Evolutionary conservation across 805 yeast species (phyloP).

Genomic region (Wickerhamiella dianesei): DNA sequence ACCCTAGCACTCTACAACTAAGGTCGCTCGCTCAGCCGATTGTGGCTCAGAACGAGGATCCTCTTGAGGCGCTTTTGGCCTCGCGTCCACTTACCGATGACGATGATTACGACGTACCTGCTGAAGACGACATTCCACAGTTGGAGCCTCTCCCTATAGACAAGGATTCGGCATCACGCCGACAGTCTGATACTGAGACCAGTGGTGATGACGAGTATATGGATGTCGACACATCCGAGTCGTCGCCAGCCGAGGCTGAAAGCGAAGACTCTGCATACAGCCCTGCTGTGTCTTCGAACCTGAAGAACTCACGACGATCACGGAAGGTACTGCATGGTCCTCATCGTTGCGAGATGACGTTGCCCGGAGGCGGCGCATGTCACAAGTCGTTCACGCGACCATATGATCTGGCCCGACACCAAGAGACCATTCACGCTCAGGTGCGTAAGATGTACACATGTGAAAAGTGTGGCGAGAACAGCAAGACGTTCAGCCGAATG

Average conservation of each 20-base stretch:
- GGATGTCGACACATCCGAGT: neutral
- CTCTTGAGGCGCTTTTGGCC: neutral
- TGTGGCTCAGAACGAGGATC: neutral
- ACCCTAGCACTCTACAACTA: neutral
- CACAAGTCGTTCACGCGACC: conserved; percentile 80
- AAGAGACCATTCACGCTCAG: conserved; percentile 88
- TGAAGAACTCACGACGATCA: neutral
- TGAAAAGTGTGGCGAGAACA: conserved; percentile 65
- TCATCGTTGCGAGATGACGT: conserved; percentile 15
- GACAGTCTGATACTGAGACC: neutral
- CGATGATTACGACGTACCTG: neutral
- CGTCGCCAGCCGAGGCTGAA: neutral
- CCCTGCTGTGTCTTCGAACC: neutral
- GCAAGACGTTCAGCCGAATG: conserved; percentile 80
- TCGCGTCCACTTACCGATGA: neutral
- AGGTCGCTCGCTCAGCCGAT: neutral
- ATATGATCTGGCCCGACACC: conserved; percentile 87
- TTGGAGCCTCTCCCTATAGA: neutral
- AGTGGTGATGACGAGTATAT: neutral
- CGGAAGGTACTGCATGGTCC: conserved; percentile 4
- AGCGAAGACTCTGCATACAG: neutral
- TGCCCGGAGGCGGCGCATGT: conserved; percentile 38
- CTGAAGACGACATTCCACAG: neutral
- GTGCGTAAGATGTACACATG: conserved; percentile 78
- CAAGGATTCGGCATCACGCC: too few species aligned